Evolutionary conservation across 768 basidiomycete genomes (phyloP).

Genomic region (Suillus spraguei): DNA sequence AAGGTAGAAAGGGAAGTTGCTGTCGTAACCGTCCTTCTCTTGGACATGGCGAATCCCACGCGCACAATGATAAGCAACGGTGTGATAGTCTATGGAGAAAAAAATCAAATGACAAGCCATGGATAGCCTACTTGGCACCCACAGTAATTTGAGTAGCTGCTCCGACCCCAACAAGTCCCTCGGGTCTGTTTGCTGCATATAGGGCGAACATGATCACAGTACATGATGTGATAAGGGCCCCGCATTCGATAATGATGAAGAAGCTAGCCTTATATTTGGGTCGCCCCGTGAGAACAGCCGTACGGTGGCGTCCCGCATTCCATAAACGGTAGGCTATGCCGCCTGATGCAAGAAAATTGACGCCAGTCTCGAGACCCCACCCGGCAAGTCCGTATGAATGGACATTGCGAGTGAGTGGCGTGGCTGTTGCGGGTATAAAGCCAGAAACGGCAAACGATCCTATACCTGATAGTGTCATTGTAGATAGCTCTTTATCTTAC

Average conservation of each 20-base stretch:
- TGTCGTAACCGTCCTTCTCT: not conserved
- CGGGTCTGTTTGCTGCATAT: not conserved
- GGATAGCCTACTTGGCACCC: slow-evolving; percentile 3
- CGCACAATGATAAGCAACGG: slow-evolving; percentile 23
- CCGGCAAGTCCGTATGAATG: slow-evolving; percentile 8
- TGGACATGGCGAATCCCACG: slow-evolving; percentile 16
- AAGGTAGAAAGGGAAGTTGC: not conserved
- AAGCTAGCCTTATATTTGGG: slow-evolving; percentile 17
- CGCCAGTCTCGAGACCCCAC: slow-evolving; percentile 18
- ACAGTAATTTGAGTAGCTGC: slow-evolving; percentile 21
- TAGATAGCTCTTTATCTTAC: not conserved
- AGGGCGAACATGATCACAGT: slow-evolving; percentile 16
- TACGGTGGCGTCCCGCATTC: slow-evolving; percentile 15
- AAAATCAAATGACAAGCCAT: not conserved
- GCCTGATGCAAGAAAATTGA: slow-evolving; percentile 22
- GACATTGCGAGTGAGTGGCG: not conserved
- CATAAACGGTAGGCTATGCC: slow-evolving; percentile 22
- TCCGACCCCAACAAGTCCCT: slow-evolving; percentile 14
- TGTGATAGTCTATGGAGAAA: slow-evolving; percentile 18
- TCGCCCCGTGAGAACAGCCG: slow-evolving; percentile 6
- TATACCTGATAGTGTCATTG: slow-evolving; percentile 5
- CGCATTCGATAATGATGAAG: slow-evolving; percentile 24
- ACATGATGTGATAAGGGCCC: slow-evolving; percentile 16
- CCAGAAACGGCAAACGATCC: slow-evolving; percentile 20
- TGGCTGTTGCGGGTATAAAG: slow-evolving; percentile 19